Percentiles rank a stretch among this genome's conserved stretches.
Conservation (phyloP, 75 land plant species). For the Picea glauca region DNA sequence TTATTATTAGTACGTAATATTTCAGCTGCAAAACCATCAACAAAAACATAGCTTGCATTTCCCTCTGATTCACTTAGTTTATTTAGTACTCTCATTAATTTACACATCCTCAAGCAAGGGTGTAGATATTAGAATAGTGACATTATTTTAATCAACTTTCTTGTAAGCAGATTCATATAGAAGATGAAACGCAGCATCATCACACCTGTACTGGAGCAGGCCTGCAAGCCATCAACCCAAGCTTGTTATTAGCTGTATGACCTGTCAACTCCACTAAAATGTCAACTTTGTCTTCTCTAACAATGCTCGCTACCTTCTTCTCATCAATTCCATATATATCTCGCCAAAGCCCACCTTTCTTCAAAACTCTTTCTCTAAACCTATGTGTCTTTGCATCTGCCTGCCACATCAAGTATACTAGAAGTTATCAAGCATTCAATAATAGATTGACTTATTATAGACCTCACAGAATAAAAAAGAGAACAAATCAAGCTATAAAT, state of each 20-base stretch:
- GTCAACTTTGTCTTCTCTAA: constrained; percentile 94
- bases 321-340: constrained; percentile 96
- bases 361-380: constrained; percentile 79
- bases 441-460: background rate
- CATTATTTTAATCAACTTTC: background rate
- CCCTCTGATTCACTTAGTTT: background rate
- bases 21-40: background rate
- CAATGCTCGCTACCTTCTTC: constrained; percentile 88
- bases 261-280: constrained; percentile 98
- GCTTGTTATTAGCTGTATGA: constrained; percentile 93
- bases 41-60: background rate
- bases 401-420: constrained; percentile 28
- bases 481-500: background rate
- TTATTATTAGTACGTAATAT: background rate
- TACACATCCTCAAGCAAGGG: background rate
- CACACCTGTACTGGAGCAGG: constrained; percentile 97
- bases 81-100: background rate
- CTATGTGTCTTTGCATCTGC: constrained; percentile 91
- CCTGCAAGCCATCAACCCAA: constrained; percentile 93
- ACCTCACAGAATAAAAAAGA: background rate
- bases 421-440: background rate
- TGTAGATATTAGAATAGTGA: background rate
- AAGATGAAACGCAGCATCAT: too few species aligned
- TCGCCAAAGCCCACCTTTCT: constrained; percentile 92
- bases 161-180: too few species aligned